Evolutionary conservation across 23 red algal species (phyloP).

Genomic region (Agarophyton chilense): DNA sequence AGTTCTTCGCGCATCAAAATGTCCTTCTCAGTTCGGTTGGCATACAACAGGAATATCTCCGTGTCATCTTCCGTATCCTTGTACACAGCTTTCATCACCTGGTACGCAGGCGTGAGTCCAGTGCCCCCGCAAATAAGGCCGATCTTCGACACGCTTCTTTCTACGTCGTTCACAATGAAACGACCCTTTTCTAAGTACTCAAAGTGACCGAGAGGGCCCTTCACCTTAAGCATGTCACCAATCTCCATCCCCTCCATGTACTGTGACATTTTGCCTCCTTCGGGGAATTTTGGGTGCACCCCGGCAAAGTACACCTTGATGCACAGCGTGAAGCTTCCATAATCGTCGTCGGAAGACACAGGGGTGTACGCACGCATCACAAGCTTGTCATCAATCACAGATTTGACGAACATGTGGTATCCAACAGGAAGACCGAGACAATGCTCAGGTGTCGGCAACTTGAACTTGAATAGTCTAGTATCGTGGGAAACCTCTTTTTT

Average conservation of each 20-base stretch:
- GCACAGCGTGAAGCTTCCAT: constrained; percentile 83
- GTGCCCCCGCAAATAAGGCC: constrained; percentile 93
- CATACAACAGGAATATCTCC: constrained; percentile 92
- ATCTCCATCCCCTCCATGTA: constrained; percentile 87
- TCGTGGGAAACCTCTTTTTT: constrained; percentile 76
- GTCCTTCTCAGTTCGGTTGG: constrained; percentile 79
- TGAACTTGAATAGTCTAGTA: constrained; percentile 88
- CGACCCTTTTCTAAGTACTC: constrained; percentile 78
- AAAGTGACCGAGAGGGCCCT: constrained; percentile 95
- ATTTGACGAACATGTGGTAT: constrained; percentile 88
- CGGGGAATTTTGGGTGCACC: constrained; percentile 86
- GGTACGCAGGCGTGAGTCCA: constrained; percentile 92
- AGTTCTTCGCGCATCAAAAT: constrained; percentile 91
- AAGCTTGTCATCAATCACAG: constrained; percentile 76
- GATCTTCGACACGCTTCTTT: constrained; percentile 53
- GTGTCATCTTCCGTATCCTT: constrained; percentile 71
- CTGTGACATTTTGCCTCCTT: constrained; percentile 91
- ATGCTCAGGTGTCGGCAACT: constrained; percentile 66
- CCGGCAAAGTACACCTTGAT: constrained; percentile 95
- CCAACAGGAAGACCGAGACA: constrained; percentile 82
- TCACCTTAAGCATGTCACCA: constrained; percentile 92
- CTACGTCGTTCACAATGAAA: constrained; percentile 63
- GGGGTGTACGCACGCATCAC: constrained; percentile 98
- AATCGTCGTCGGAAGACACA: constrained; percentile 69
- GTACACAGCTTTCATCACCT: constrained; percentile 93